phyloP scores from a whole-genome alignment of 1,284 basidiomycete species.

The Phaffia rhodozyma region DNA sequence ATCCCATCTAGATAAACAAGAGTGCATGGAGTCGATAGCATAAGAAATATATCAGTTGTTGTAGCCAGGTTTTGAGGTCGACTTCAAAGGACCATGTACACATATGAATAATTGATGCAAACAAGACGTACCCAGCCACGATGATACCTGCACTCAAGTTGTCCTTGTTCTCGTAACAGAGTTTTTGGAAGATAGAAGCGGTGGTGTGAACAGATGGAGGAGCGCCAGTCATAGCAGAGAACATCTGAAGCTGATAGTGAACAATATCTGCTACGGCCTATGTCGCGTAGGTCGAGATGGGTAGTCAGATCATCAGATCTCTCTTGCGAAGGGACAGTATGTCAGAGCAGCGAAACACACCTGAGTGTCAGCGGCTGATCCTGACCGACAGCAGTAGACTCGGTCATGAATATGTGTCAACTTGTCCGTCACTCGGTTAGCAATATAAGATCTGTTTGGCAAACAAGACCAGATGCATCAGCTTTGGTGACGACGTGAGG shows the following conservation, averaged over 20 bases:
- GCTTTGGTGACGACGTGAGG: too few species aligned
- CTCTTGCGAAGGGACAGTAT: background rate
- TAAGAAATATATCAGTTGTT: background rate
- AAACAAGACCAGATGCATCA: background rate
- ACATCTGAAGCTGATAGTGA: conserved; percentile 74
- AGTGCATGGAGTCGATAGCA: background rate
- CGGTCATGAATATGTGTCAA: conserved; percentile 93
- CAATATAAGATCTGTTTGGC: conserved; percentile 35
- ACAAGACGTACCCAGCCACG: conserved; percentile 57
- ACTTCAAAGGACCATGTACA: background rate
- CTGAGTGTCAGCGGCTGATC: conserved; percentile 92
- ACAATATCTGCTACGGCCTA: conserved; percentile 88
- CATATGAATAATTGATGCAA: background rate
- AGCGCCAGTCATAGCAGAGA: conserved; percentile 49
- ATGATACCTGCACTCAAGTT: conserved; percentile 85
- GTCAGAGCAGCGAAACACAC: conserved; percentile 17
- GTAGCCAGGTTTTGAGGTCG: background rate
- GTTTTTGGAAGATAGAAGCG: conserved; percentile 70
- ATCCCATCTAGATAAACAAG: conserved; percentile 52
- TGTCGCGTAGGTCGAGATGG: background rate
- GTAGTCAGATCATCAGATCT: background rate
- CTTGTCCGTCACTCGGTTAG: conserved; percentile 98
- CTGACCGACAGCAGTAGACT: conserved; percentile 97
- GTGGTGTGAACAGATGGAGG: conserved; percentile 71
- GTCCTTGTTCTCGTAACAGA: conserved; percentile 95